A percentile compares a stretch with the other conserved stretches of the same genome.
phyloP scores from a whole-genome alignment of 2,329 filamentous ascomycete genomes.

The Lachnellula cervina region DNA sequence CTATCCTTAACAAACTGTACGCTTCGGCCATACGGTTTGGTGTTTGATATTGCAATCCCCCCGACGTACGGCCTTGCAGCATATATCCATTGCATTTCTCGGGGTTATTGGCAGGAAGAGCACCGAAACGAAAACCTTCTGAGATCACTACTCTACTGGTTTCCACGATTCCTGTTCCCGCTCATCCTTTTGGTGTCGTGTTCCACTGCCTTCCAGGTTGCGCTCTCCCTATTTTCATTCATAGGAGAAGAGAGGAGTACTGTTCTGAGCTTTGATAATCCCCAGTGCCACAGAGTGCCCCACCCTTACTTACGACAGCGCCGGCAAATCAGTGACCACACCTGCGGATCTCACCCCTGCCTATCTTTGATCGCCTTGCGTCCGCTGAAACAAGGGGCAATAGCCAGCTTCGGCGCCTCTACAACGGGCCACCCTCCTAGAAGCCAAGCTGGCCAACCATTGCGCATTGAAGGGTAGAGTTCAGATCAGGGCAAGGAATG shows the following conservation, averaged over 20 bases:
- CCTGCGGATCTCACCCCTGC: background rate
- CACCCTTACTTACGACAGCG: background rate
- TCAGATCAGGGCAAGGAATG: slow-evolving; percentile 6
- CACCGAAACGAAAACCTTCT: background rate
- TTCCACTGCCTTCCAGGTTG: background rate
- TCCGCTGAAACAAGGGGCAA: slow-evolving; percentile 7
- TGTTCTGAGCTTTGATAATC: background rate
- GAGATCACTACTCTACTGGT: background rate
- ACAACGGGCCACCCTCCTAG: slow-evolving; percentile 1
- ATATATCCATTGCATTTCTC: background rate
- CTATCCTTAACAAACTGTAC: slow-evolving; percentile 4
- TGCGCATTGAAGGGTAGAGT: slow-evolving; percentile 4
- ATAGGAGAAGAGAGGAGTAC: background rate
- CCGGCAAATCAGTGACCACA: background rate
- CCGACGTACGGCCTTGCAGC: background rate
- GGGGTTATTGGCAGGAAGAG: background rate
- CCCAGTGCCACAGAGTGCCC: background rate
- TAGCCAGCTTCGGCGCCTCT: slow-evolving; percentile 7
- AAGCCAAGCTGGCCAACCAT: slow-evolving; percentile 20
- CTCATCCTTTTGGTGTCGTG: background rate
- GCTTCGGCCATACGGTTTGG: background rate
- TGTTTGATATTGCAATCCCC: background rate
- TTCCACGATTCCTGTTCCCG: background rate
- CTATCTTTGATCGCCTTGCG: background rate
- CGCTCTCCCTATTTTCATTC: background rate